These are phyloP conservation scores for Marchantia polymorpha DNA, from an alignment of 225 moss, liverwort and hornwort species.

Conservation along the genomic window DNA sequence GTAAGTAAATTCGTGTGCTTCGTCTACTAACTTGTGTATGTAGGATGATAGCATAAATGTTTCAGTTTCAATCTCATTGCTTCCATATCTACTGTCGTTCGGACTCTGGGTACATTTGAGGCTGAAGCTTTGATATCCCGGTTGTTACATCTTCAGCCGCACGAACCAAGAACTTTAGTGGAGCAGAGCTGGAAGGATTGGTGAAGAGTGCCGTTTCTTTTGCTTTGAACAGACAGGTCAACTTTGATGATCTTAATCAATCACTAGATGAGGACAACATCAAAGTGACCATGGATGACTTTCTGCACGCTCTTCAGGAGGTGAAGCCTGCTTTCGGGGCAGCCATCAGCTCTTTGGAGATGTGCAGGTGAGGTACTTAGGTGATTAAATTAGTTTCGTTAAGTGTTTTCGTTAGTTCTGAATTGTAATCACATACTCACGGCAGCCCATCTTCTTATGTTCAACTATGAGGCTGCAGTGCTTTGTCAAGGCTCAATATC, in stretches of 20 bases:
- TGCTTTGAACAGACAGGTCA: slow-evolving; percentile 86
- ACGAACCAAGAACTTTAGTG: slow-evolving; percentile 87
- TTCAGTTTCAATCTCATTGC: neutral
- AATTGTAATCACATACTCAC: neutral
- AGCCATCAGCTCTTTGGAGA: slow-evolving; percentile 72
- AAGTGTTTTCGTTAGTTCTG: neutral
- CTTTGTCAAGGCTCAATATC: neutral
- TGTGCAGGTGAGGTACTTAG: slow-evolving; percentile 67
- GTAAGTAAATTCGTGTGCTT: slow-evolving; percentile 35
- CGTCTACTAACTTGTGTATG: neutral
- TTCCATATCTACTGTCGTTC: neutral
- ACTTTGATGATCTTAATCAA: slow-evolving; percentile 70
- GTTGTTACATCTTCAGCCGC: slow-evolving; percentile 45
- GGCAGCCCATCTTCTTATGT: neutral
- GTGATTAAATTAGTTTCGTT: neutral
- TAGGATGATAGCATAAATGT: neutral
- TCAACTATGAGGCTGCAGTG: neutral
- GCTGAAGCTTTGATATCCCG: neutral
- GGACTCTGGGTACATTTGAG: neutral
- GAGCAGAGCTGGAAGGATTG: slow-evolving; percentile 94
- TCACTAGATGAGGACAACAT: slow-evolving; percentile 90
- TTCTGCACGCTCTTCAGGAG: slow-evolving; percentile 63
- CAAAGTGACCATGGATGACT: slow-evolving; percentile 77
- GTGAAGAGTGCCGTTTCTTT: slow-evolving; percentile 97
- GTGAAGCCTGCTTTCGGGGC: slow-evolving; percentile 95